Base-by-base conservation (phyloP, 1,284 basidiomycete species). In the Amylostereum chailletii region DNA sequence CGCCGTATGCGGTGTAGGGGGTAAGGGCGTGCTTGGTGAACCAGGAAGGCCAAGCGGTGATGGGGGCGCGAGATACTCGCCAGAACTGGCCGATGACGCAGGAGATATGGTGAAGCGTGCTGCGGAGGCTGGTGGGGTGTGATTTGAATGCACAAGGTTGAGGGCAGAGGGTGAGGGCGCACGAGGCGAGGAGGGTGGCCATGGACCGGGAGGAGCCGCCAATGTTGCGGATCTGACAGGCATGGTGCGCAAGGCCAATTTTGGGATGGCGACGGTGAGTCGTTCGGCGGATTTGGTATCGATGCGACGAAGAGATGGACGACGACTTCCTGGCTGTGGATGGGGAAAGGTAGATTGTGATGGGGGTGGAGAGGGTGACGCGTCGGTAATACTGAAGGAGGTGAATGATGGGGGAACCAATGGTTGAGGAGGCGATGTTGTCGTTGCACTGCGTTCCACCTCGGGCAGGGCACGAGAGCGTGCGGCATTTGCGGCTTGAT, bases 291-390 rank as follows among this genome's bases (percentile, higher is more conserved):
- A 82, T 51, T 67, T 72, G 10, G 81, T 83, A 57, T 83, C 79
- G 27, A 84, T 62, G 33, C 69, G 68, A 29, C 79, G 70, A 31
- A 88, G 70, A 52, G 77, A 77, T 3, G 84, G 71, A 19, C 79
- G 69, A 32, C 71, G 72, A 7, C 19, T 19, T 19, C 19, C 19
- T 19, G 74, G 77, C 7, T 72, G 66, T 3, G 75, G 76, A 4
- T 73, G 71, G 50, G 74, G 70, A 67, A 85, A 84, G 7, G 66
- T 63, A 34, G 79, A 67, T 34, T 79, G 77, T 3, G 81, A 82
- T 1, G 84, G 82, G 0, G 83, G 79, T 2, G 83, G 82, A 0
- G 82, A 86, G 2, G 79, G 76, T 3, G 76, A 69, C 1, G 71
- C 58, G 53, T 82, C 76, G 37, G 63, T 57, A 41, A 69, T 63